phyloP scores from a whole-genome alignment of 225 moss, liverwort and hornwort genomes.

The Bryoerythrophyllum caledonicum region DNA sequence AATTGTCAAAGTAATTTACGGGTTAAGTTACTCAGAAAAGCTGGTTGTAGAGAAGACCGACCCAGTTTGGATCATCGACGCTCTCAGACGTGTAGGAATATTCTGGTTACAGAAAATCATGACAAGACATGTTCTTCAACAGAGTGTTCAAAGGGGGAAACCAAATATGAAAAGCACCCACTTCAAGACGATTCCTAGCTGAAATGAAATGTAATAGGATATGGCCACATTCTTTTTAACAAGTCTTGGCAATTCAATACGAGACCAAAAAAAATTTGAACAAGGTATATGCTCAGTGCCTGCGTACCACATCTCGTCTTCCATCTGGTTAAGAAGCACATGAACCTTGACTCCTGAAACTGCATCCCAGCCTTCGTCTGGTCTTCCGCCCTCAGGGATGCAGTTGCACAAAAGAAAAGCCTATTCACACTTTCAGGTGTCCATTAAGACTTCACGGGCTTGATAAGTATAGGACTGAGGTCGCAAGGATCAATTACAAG shows the following conservation, averaged over 20 bases:
- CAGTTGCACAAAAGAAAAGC: not conserved
- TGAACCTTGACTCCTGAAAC: slow-evolving; percentile 8
- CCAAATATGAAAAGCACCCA: not conserved
- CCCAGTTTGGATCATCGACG: not conserved
- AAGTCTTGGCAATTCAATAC: not conserved
- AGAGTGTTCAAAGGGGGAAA: not conserved
- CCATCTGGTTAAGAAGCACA: slow-evolving; percentile 18
- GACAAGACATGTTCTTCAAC: not conserved
- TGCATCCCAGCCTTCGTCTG: not conserved
- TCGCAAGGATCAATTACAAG: not conserved
- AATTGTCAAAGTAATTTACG: too few relatives aligned
- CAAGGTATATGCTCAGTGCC: not conserved
- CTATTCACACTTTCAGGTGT: not conserved
- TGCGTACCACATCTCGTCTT: not conserved
- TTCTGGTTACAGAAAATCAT: not conserved
- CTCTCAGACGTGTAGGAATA: not conserved
- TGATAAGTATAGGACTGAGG: slow-evolving; percentile 7
- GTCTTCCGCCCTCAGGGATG: slow-evolving; percentile 20
- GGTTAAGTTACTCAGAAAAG: not conserved
- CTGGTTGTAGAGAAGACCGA: not conserved
- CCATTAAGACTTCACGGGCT: not conserved
- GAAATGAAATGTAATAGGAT: not conserved
- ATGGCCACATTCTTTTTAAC: not conserved
- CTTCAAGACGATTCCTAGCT: slow-evolving; percentile 3
- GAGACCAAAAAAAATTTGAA: not conserved